phyloP scores from a whole-genome alignment of 345 rosid species.

The Psidium friedrichsthalianum region DNA sequence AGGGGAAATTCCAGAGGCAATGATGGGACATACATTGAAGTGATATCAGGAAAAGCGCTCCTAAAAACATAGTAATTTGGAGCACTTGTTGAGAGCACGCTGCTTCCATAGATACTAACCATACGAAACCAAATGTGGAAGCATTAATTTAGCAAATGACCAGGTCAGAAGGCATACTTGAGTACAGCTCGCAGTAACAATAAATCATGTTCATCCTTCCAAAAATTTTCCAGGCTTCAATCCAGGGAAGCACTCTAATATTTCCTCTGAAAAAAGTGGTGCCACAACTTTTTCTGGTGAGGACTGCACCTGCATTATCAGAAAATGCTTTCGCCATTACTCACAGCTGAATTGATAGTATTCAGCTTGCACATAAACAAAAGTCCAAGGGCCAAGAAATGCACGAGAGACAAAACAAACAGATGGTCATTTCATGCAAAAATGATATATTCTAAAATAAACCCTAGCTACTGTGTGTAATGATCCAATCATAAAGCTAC shows the following conservation, averaged over 20 bases:
- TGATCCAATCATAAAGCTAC: background rate
- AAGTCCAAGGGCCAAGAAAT: background rate
- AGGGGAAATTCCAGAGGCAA: background rate
- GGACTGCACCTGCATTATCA: conserved; percentile 37
- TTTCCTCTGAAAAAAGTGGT: conserved; percentile 55
- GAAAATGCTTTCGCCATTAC: background rate
- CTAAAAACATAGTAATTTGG: background rate
- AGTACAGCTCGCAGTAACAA: conserved; percentile 67
- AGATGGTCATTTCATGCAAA: background rate
- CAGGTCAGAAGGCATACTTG: conserved; percentile 40
- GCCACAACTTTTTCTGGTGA: conserved; percentile 42
- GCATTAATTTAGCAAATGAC: background rate
- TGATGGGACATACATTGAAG: background rate
- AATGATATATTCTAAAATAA: background rate
- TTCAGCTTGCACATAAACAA: background rate
- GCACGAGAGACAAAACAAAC: background rate
- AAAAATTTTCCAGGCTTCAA: conserved; percentile 69
- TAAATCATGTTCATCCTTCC: conserved; percentile 91
- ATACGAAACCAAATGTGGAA: background rate
- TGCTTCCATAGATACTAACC: background rate
- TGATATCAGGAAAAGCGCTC: background rate
- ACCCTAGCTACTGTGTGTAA: background rate
- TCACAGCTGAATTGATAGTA: background rate
- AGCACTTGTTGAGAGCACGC: background rate
- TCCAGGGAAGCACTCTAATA: conserved; percentile 59